phyloP scores from a whole-genome alignment of 2,329 filamentous ascomycete genomes.

The Trichoderma atroviride region DNA sequence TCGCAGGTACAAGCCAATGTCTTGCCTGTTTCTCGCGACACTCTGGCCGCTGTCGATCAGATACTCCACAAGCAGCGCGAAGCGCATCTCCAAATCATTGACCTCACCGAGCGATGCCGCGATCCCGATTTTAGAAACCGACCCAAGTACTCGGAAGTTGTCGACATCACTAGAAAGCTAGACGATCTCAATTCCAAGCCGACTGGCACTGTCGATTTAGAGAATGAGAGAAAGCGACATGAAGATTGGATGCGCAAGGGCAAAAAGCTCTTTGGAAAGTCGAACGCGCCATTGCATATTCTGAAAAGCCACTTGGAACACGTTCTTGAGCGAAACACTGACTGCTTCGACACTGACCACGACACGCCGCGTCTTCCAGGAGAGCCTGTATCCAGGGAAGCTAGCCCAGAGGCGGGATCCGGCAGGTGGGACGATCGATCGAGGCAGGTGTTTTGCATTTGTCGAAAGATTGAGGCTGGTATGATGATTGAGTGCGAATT shows the following conservation, averaged over 20 bases:
- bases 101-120: conserved; percentile 76
- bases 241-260: conserved; percentile 99
- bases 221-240: conserved; percentile 90
- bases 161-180: conserved; percentile 83
- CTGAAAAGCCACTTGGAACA: conserved; percentile 92
- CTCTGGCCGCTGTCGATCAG: conserved; percentile 79
- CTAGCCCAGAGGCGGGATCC: conserved; percentile 57
- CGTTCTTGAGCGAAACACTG: conserved; percentile 83
- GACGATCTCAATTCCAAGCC: conserved; percentile 93
- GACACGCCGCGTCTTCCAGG: conserved; percentile 89
- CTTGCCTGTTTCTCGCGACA: conserved; percentile 81
- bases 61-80: conserved; percentile 96
- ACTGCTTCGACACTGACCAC: conserved; percentile 83
- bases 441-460: conserved; percentile 94
- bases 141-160: conserved; percentile 87
- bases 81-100: conserved; percentile 84
- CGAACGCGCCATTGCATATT: conserved; percentile 95
- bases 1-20: conserved; percentile 71
- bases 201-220: conserved; percentile 84
- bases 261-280: conserved; percentile 97
- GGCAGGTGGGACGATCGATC: conserved; percentile 63
- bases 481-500: conserved; percentile 99
- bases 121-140: conserved; percentile 75
- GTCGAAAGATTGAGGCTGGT: conserved; percentile 86
- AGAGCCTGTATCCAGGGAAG: conserved; percentile 87